phyloP scores from a whole-genome alignment of 768 basidiomycete genomes.

The Hericium coralloides region DNA sequence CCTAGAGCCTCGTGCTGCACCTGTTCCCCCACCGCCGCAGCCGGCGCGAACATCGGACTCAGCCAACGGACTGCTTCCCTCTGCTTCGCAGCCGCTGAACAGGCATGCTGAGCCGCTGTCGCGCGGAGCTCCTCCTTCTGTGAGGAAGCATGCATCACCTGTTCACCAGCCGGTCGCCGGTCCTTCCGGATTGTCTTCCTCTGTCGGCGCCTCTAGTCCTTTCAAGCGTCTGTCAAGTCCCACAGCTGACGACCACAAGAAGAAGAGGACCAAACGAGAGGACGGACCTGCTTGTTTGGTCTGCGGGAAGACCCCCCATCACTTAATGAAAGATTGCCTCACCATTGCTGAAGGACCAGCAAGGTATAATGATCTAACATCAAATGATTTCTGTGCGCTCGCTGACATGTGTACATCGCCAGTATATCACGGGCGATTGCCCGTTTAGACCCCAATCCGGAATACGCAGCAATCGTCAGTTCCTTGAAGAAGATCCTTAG shows the following conservation, averaged over 20 bases:
- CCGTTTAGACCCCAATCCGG: slow-evolving; percentile 34
- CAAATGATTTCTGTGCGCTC: background rate
- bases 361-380: slow-evolving; percentile 32
- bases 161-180: slow-evolving; percentile 8
- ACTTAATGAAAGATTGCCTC: slow-evolving; percentile 48
- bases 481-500: slow-evolving; percentile 31
- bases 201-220: background rate
- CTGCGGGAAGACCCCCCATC: slow-evolving; percentile 35
- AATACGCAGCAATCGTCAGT: slow-evolving; percentile 25
- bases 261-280: slow-evolving; percentile 31
- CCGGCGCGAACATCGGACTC: background rate
- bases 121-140: background rate
- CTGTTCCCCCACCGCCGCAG: slow-evolving; percentile 4
- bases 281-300: slow-evolving; percentile 33
- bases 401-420: background rate
- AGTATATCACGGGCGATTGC: slow-evolving; percentile 37
- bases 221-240: slow-evolving; percentile 24
- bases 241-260: slow-evolving; percentile 7
- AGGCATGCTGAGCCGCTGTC: background rate
- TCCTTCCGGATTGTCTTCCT: slow-evolving; percentile 6
- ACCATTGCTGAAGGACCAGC: slow-evolving; percentile 40
- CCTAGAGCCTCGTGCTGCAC: slow-evolving; percentile 24
- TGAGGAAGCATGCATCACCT: background rate
- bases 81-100: background rate
- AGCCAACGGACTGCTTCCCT: background rate